Evolutionary conservation across 768 basidiomycete genomes (phyloP).

Genomic region (Podaxis sp.): DNA sequence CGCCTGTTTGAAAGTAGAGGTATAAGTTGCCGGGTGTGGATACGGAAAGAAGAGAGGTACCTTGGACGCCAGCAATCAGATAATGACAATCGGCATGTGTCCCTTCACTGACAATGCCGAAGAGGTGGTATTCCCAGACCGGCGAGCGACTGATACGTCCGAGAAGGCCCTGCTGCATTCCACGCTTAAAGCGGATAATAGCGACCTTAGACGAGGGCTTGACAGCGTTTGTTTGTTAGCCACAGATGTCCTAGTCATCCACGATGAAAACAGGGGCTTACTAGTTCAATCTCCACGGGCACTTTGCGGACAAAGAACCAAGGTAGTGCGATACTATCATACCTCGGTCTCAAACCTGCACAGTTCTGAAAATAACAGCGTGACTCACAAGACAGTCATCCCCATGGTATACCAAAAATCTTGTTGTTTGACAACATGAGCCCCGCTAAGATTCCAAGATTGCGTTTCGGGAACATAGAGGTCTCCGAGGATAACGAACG

Average conservation of each 20-base stretch:
- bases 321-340: conserved; percentile 60
- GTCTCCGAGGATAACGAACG: conserved; percentile 66
- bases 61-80: conserved; percentile 79
- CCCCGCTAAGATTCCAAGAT: conserved; percentile 56
- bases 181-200: conserved; percentile 73
- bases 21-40: not conserved
- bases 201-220: conserved; percentile 81
- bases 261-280: conserved; percentile 31
- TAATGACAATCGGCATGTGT: conserved; percentile 74
- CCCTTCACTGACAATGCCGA: conserved; percentile 77
- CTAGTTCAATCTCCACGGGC: conserved; percentile 70
- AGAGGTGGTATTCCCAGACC: conserved; percentile 81
- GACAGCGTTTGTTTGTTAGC: conserved; percentile 15
- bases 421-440: conserved; percentile 60
- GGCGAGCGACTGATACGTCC: conserved; percentile 71
- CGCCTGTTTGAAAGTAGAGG: conserved; percentile 37
- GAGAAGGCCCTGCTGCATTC: conserved; percentile 82
- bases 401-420: conserved; percentile 75
- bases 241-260: not conserved
- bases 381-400: conserved; percentile 69
- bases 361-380: not conserved
- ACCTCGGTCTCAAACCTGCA: conserved; percentile 15
- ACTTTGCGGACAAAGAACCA: conserved; percentile 79
- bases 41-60: conserved; percentile 20
- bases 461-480: conserved; percentile 54